A percentile compares a stretch with the other conserved stretches of the same genome.
Evolutionary conservation across 2,329 filamentous ascomycete species (phyloP).

Genomic region (Verticillium alfalfae): DNA sequence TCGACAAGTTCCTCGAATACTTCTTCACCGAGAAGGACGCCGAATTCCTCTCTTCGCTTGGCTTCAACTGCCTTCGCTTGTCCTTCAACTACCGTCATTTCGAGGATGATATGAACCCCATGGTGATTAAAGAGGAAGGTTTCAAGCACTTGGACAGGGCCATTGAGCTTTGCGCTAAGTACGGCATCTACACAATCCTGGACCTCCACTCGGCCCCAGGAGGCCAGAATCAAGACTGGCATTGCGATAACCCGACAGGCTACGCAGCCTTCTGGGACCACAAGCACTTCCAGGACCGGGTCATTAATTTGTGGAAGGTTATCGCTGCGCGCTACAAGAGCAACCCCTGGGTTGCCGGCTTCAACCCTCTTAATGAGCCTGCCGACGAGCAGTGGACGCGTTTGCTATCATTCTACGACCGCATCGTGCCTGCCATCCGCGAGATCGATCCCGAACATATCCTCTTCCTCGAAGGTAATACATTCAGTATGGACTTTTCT

Average conservation of each 20-base stretch:
- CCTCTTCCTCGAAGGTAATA: slow-evolving; percentile 35
- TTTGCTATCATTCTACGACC: slow-evolving; percentile 28
- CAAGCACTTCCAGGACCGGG: slow-evolving; percentile 39
- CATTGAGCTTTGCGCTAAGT: slow-evolving; percentile 34
- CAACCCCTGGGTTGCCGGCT: slow-evolving; percentile 34
- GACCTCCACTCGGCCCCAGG: slow-evolving; percentile 39
- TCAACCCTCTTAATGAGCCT: slow-evolving; percentile 23
- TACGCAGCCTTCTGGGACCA: slow-evolving; percentile 40
- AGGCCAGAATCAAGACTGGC: slow-evolving; percentile 43
- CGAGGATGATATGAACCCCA: slow-evolving; percentile 45
- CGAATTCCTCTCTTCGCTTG: slow-evolving; percentile 48
- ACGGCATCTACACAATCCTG: slow-evolving; percentile 37
- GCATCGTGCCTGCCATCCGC: slow-evolving; percentile 26
- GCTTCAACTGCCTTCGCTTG: slow-evolving; percentile 52
- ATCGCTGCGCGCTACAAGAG: slow-evolving; percentile 33
- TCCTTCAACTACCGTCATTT: slow-evolving; percentile 58
- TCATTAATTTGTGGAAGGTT: slow-evolving; percentile 36
- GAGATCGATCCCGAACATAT: slow-evolving; percentile 35
- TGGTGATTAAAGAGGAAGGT: slow-evolving; percentile 38
- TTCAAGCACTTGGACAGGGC: slow-evolving; percentile 44
- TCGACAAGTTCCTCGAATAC: slow-evolving; percentile 49
- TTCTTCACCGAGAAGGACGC: slow-evolving; percentile 57
- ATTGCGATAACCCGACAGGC: slow-evolving; percentile 29
- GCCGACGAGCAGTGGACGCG: slow-evolving; percentile 18
- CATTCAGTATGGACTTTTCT: slow-evolving; percentile 35